Evolutionary conservation across 768 basidiomycete genomes (phyloP), one percentile per base, ranked within the genome.

Genomic region (Trametes cingulata): DNA sequence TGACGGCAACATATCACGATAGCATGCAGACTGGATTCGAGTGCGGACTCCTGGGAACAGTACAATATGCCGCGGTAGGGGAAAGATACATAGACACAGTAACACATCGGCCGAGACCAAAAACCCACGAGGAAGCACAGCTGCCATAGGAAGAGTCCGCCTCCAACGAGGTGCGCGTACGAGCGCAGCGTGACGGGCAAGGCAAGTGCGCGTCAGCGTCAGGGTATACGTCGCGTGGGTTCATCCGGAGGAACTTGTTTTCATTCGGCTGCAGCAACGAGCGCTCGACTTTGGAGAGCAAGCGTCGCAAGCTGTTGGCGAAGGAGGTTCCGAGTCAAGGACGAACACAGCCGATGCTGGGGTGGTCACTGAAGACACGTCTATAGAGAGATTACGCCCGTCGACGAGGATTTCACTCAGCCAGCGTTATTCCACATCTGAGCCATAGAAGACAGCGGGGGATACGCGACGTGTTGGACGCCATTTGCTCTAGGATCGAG

Each of bases 361-460:
- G 39, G 14, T 40, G 14, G 39, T 14, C n/a, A 40, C 39, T 5
- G 3, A 40, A 10, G 29, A 33, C 29, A 41, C 13, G 39, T 52
- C 24, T 25, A 40, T 22, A 40, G 39, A 37, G 51, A 27, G 39
- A 6, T 40, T 14, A n/a, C 5, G 14, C 14, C 39, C 24, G 7
- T 14, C 14, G 51, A 27, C 8, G 22, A 33, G 29, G 29, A 10
- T 15, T 9, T n/a, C 24, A 14, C 39, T 40, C 46, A 65, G 20
- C 63, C 63, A 17, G 36, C 36, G 33, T 65, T 65, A 52, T 61
- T 61, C 63, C 63, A 65, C 17, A 61, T 14, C 20, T 65, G 60
- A 1, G 63, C 58, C 55, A 61, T 58, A 2, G 63, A 46, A 15
- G 60, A 54, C 12, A 60, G 60, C 13, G 55, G 56, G 2, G 56